Evolutionary conservation across 306 rosid species (phyloP), one percentile per base, ranked within the genome.

Genomic region (Dicorynia guianensis): DNA sequence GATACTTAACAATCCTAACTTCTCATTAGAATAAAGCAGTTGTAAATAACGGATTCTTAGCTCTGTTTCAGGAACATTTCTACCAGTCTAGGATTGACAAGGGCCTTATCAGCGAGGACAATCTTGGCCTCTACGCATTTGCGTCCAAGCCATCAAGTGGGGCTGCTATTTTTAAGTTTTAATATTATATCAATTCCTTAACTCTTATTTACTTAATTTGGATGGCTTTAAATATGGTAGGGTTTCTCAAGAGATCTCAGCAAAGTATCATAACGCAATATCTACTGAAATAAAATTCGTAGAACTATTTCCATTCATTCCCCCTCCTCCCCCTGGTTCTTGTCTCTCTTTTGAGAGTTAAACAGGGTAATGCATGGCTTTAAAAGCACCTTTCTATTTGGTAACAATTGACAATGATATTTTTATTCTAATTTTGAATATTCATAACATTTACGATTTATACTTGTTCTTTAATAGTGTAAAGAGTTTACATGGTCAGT

Each of bases 71-170:
- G 99, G 99, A 90, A 69, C 33, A 49, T 5, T 95, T 82, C 78
- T 95, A 86, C 80, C 89, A 86, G 64, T 52, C 85, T 0, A 93
- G 97, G 77, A 92, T 95, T 39, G 96, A 87, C 34, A 82, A 60
- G 67, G 96, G 92, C 55, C 60, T 86, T 69, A 83, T 95, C 57
- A 42, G 69, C 75, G 88, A 86, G 49, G 82, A 84, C 25, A 97
- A 95, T 36, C 88, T 92, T 18, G 97, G 88, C 42, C 93, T 86
- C 52, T 90, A 87, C 71, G 84, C 92, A 19, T 95, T 95, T 76
- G 97, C 99, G 65, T 95, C 99, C 79, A 95, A 92, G 89, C 99
- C 99, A 4, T 90, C 99, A 15, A 90, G 99, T 80, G 99, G 99
- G 35, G 91, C 99, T 80, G 99, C 99, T 50, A 86, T 95, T 76